Evolutionary conservation across 768 basidiomycete genomes (phyloP), one percentile per base, ranked within the genome.

Genomic region (Pisolithus microcarpus): DNA sequence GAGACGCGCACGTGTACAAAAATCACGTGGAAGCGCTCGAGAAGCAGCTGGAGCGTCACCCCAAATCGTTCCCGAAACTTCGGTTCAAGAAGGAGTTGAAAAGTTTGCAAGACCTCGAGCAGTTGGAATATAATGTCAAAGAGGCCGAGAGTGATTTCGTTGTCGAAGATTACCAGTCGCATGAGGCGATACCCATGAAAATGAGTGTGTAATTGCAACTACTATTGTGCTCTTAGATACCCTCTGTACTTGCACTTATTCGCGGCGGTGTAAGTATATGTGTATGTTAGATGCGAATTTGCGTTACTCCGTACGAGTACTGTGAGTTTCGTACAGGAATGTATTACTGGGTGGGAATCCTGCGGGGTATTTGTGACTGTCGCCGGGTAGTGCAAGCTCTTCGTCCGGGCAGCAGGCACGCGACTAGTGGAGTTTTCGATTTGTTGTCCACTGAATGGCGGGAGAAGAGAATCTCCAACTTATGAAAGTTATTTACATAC

Each of bases 1-100:
- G 96, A 2, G 96, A 99, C 61, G 94, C 96, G 1, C 96, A 99
- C 60, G 90, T 98, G 15, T 98, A 99, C 70, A 74, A 77, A 44
- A 91, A 98, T 62, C 96, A 98, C 59, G 79, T 96, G 28, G 82
- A 84, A 7, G 86, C 93, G n/a, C 77, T 99, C 38, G 70, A 86
- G 63, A 74, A 78, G 40, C 95, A 98, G 66, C 75, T 98, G 36
- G 71, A 76, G 63, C 72, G 96, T 8, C 75, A 80, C 53, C 95
- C 95, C 24, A 78, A 77, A 48, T 70, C 80, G 23, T 97, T 98
- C 70, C 95, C 95, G 0, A 91, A 76, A 53, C 66, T 99, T 30
- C 65, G 71, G 36, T 95, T 85, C 79, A 79, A 73, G 40, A 73
- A 90, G 50, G 75, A 82, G 28, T 78, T 84, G 30, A 68, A 66